Conservation (phyloP, 73 alveolate species). For the Durusdinium trenchii region DNA sequence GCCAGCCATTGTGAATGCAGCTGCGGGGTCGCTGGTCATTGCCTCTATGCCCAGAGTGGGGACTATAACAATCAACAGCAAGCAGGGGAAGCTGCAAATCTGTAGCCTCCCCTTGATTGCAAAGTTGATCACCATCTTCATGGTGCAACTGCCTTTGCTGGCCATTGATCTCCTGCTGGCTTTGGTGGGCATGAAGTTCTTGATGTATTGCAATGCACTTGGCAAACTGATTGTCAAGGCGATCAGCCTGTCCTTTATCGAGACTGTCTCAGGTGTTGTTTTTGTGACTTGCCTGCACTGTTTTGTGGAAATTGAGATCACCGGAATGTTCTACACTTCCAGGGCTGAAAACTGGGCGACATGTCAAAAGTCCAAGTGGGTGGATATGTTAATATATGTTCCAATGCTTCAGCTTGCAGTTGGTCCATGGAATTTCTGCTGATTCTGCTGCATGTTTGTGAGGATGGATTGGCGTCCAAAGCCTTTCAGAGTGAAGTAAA, state of each 20-base stretch:
- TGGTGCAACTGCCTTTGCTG: slow-evolving; percentile 23
- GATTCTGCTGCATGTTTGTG: no score
- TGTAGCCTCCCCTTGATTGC: not conserved
- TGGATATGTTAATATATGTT: no score
- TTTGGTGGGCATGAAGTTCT: slow-evolving; percentile 26
- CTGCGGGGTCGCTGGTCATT: not conserved
- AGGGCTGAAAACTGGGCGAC: no score
- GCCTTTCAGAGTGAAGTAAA: slow-evolving; percentile 16
- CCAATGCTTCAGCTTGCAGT: no score
- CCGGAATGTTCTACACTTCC: no score
- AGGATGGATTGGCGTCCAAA: slow-evolving; percentile 51
- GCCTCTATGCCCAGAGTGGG: not conserved
- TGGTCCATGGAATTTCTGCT: no score
- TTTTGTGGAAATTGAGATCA: no score
- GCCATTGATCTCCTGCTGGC: not conserved
- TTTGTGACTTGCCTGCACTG: not conserved
- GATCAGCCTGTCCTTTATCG: slow-evolving; percentile 28
- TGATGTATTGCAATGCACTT: slow-evolving; percentile 49
- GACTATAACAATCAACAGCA: not conserved
- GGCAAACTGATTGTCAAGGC: slow-evolving; percentile 52
- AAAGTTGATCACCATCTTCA: not conserved
- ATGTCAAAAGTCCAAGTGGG: no score
- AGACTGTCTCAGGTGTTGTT: not conserved
- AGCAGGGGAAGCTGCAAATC: slow-evolving; percentile 17
- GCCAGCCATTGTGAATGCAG: slow-evolving; percentile 14